These are phyloP conservation scores for Gleditsia sinensis DNA, from an alignment of 306 rosid species.

Conservation along the genomic window DNA sequence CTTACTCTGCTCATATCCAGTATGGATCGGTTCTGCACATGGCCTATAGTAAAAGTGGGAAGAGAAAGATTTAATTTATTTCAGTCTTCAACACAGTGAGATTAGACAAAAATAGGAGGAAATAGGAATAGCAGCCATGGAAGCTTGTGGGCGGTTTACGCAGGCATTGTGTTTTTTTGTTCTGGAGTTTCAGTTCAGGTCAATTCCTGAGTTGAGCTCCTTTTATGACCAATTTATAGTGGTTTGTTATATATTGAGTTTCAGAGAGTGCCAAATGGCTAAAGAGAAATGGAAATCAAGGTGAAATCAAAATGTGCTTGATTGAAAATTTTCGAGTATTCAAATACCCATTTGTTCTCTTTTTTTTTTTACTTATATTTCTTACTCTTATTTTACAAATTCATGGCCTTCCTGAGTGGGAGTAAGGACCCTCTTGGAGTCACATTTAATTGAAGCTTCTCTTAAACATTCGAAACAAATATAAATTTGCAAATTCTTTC, in stretches of 20 bases:
- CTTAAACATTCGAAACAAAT: too few species aligned
- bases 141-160: not conserved
- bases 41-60: constrained; percentile 20
- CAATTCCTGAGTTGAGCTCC: constrained; percentile 26
- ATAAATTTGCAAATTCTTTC: too few species aligned
- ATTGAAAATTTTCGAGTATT: constrained; percentile 33
- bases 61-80: constrained; percentile 35
- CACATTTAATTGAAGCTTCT: not conserved
- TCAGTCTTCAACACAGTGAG: constrained; percentile 29
- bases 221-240: constrained; percentile 13
- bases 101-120: constrained; percentile 25
- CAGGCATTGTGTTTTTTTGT: constrained; percentile 13
- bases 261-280: constrained; percentile 41
- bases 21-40: not conserved
- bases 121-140: constrained; percentile 23
- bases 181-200: constrained; percentile 31
- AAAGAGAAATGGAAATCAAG: constrained; percentile 34
- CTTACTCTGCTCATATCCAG: constrained; percentile 10
- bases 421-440: not conserved
- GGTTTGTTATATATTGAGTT: constrained; percentile 28
- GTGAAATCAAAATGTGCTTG: constrained; percentile 28
- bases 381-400: not conserved
- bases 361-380: constrained; percentile 5
- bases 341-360: not conserved
- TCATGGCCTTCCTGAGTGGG: not conserved